Conservation (phyloP, 495 filamentous ascomycete species). For the Penicillium samsonianum region DNA sequence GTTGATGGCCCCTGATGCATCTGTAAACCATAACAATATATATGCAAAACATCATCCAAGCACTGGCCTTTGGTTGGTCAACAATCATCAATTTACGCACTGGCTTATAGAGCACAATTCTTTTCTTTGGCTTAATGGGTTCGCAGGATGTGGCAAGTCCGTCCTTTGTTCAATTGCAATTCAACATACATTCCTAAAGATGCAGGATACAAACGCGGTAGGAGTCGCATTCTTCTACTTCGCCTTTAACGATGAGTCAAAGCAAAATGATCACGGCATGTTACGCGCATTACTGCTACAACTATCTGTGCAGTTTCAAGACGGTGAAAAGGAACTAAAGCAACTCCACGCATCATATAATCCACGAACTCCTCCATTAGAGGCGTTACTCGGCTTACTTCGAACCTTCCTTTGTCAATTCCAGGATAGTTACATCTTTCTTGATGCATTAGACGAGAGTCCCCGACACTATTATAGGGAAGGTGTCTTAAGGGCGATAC, state of each 20-base stretch:
- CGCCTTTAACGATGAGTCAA: slow-evolving; percentile 36
- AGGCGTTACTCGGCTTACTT: too few species aligned
- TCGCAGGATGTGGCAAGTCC: slow-evolving; percentile 47
- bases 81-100: slow-evolving; percentile 21
- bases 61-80: slow-evolving; percentile 37
- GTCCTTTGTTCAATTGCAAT: slow-evolving; percentile 42
- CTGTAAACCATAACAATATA: slow-evolving; percentile 30
- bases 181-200: slow-evolving; percentile 23
- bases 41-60: slow-evolving; percentile 25
- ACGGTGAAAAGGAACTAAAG: too few species aligned
- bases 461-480: too few species aligned
- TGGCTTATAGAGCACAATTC: slow-evolving; percentile 39
- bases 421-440: too few species aligned
- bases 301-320: too few species aligned
- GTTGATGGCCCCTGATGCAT: slow-evolving; percentile 34
- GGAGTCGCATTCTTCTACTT: slow-evolving; percentile 46
- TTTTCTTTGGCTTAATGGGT: slow-evolving; percentile 43
- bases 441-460: too few species aligned
- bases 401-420: too few species aligned
- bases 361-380: too few species aligned
- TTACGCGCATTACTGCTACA: slow-evolving; percentile 7
- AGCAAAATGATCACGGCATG: slow-evolving; percentile 34
- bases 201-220: slow-evolving; percentile 7
- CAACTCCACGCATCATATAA: too few species aligned
- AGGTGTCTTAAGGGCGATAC: too few species aligned